phyloP scores from a whole-genome alignment of 2,329 filamentous ascomycete species.

The Sclerotinia subarctica region DNA sequence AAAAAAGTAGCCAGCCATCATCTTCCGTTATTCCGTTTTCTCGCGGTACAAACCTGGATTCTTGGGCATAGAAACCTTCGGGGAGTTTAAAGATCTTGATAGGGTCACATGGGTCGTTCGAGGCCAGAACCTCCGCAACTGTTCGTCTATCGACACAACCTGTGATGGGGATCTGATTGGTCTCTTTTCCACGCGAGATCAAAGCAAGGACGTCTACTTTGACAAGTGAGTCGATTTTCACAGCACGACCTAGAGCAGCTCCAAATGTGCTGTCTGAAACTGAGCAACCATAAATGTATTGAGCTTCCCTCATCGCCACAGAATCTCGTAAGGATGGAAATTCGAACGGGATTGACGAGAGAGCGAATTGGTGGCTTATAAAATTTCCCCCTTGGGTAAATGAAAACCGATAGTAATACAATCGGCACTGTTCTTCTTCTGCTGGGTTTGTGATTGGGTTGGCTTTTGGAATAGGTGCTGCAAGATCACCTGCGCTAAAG shows the following conservation, averaged over 20 bases:
- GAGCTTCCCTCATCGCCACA: constrained; percentile 53
- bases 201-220: constrained; percentile 57
- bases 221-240: constrained; percentile 63
- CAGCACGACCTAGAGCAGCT: constrained; percentile 59
- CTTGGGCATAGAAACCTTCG: constrained; percentile 60
- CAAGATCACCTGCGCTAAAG: constrained; percentile 62
- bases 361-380: constrained; percentile 61
- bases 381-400: constrained; percentile 39
- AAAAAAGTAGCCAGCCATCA: constrained; percentile 65
- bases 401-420: constrained; percentile 66
- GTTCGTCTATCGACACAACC: constrained; percentile 61
- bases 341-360: constrained; percentile 64
- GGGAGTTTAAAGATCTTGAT: constrained; percentile 63
- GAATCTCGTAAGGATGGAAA: constrained; percentile 59
- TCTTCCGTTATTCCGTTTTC: constrained; percentile 49
- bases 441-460: constrained; percentile 27
- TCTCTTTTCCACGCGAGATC: constrained; percentile 50
- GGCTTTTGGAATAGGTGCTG: constrained; percentile 47
- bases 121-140: constrained; percentile 50
- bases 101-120: constrained; percentile 48
- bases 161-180: constrained; percentile 48
- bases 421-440: constrained; percentile 63
- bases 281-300: constrained; percentile 66
- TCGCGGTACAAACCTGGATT: constrained; percentile 61
- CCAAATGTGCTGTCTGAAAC: constrained; percentile 56